phyloP scores from a whole-genome alignment of 805 yeast species.

The Metschnikowia kofuensis region DNA sequence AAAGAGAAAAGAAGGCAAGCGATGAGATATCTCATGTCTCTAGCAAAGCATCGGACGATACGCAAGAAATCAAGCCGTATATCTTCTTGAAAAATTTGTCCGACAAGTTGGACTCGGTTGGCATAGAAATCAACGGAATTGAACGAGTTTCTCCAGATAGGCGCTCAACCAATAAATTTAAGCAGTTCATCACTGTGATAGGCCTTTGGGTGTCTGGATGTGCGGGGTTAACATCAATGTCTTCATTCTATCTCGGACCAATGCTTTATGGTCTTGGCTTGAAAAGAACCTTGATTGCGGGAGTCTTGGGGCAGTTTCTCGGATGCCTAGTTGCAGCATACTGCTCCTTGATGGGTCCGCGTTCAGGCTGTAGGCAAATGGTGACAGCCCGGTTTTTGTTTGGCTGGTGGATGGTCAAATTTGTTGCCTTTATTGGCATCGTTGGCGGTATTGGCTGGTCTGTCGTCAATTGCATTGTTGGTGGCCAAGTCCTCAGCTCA shows the following conservation, averaged over 20 bases:
- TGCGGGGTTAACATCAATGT: conserved; percentile 39
- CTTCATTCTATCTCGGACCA: conserved; percentile 34
- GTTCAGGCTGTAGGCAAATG: conserved; percentile 38
- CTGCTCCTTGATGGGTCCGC: conserved; percentile 37
- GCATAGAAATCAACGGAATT: conserved; percentile 35
- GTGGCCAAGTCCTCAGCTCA: conserved; percentile 32
- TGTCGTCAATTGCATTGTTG: conserved; percentile 36
- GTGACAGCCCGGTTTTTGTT: conserved; percentile 35
- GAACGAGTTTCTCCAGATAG: conserved; percentile 32
- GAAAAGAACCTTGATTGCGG: conserved; percentile 28
- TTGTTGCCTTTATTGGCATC: conserved; percentile 29
- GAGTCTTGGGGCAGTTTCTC: conserved; percentile 26
- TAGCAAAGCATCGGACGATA: background rate
- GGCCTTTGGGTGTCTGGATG: conserved; percentile 41
- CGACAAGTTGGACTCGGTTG: conserved; percentile 16
- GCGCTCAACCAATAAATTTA: conserved; percentile 16
- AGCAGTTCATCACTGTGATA: conserved; percentile 28
- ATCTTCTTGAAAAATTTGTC: conserved; percentile 5
- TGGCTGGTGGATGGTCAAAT: conserved; percentile 35
- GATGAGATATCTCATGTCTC: background rate
- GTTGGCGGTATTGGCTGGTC: conserved; percentile 39
- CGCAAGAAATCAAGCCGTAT: conserved; percentile 10
- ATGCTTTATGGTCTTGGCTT: conserved; percentile 26
- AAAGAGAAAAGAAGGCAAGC: background rate
- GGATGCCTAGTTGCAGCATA: conserved; percentile 40